Conservation (phyloP, 495 filamentous ascomycete genomes). For the Acidiella bohemica region DNA sequence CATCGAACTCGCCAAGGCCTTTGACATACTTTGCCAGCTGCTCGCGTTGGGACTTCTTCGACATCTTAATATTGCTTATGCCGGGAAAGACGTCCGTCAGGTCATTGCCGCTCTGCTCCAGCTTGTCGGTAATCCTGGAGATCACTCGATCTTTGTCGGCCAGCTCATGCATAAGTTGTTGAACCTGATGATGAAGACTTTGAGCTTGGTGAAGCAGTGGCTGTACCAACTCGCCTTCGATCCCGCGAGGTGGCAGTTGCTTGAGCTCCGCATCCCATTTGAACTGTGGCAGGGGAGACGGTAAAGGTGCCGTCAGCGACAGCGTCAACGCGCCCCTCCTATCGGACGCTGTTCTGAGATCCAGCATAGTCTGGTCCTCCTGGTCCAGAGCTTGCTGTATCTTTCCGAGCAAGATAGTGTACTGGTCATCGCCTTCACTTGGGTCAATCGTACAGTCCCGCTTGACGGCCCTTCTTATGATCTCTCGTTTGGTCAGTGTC, state of each 20-base stretch:
- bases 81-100: conserved; percentile 22
- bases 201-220: conserved; percentile 13
- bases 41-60: conserved; percentile 16
- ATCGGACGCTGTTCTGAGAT: not conserved
- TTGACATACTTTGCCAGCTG: conserved; percentile 19
- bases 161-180: conserved; percentile 15
- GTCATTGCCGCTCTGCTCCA: conserved; percentile 22
- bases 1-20: conserved; percentile 21
- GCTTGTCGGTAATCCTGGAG: conserved; percentile 21
- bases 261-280: conserved; percentile 15
- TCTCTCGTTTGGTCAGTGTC: conserved; percentile 44
- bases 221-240: conserved; percentile 10
- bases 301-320: conserved; percentile 14
- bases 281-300: conserved; percentile 11
- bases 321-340: conserved; percentile 2
- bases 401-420: conserved; percentile 58
- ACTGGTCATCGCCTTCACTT: conserved; percentile 57
- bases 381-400: conserved; percentile 29
- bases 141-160: conserved; percentile 23
- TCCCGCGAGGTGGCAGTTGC: not conserved
- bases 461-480: conserved; percentile 51
- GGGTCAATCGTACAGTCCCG: conserved; percentile 73
- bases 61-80: conserved; percentile 15
- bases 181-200: conserved; percentile 6
- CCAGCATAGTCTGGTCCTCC: not conserved